These are phyloP conservation scores for Linaria vulgaris DNA, from an alignment of 257 asterid genomes.

Conservation along the genomic window DNA sequence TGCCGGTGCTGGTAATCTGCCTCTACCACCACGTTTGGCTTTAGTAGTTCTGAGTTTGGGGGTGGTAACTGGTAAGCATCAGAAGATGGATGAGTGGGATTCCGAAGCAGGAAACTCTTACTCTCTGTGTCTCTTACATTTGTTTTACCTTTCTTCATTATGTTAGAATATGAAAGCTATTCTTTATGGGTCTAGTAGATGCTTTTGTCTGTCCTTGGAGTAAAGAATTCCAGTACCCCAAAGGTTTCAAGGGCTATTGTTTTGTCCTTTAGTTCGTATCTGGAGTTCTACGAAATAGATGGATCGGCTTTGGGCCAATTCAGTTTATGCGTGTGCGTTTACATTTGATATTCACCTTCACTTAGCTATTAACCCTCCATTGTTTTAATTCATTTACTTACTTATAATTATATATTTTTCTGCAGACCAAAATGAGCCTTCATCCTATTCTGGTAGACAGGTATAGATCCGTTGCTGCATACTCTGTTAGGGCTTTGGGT, in stretches of 20 bases:
- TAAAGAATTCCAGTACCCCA: neutral
- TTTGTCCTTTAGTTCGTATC: neutral
- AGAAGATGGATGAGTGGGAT: neutral
- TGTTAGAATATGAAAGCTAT: neutral
- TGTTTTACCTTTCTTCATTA: neutral
- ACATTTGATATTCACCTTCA: neutral
- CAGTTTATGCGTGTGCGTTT: neutral
- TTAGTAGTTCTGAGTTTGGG: neutral
- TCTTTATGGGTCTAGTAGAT: neutral
- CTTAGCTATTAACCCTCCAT: neutral
- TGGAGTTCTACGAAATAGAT: constrained; percentile 4
- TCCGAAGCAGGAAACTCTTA: no score
- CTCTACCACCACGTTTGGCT: no score
- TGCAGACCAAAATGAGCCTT: constrained; percentile 11
- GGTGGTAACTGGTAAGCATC: neutral
- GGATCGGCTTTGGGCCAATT: neutral
- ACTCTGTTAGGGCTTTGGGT: neutral
- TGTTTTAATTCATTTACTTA: neutral
- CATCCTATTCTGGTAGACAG: neutral
- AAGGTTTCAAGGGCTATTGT: neutral
- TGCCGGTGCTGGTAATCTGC: no score
- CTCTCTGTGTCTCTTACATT: no score
- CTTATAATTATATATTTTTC: neutral
- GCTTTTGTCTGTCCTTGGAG: neutral
- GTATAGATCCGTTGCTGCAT: neutral